These are phyloP conservation scores for Paramecium sexaurelia DNA, from an alignment of 73 alveolate genomes.

Conservation along the genomic window DNA sequence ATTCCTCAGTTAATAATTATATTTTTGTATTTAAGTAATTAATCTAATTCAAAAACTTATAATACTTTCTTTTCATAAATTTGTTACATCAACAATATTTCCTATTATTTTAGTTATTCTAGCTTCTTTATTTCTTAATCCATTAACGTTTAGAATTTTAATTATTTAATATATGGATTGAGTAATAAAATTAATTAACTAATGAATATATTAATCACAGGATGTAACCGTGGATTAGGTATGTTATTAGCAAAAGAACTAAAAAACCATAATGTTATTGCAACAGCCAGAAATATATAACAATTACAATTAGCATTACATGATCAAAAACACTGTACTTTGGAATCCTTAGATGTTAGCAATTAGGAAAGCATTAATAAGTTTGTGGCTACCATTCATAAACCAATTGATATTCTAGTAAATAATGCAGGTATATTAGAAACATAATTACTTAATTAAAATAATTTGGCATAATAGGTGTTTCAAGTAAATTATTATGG, in stretches of 20 bases:
- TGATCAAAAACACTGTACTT: neutral
- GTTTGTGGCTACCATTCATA: neutral
- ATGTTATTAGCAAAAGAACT: neutral
- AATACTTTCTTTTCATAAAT: constrained; percentile 16
- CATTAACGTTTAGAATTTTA: constrained; percentile 2
- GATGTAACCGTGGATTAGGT: neutral
- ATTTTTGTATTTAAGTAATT: constrained; percentile 8
- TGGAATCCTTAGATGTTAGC: neutral
- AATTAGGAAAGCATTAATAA: neutral
- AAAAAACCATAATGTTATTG: neutral
- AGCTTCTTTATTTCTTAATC: constrained; percentile 22
- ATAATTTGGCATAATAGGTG: neutral
- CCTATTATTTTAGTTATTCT: neutral
- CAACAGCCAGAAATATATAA: neutral
- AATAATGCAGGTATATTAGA: neutral
- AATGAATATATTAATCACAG: neutral
- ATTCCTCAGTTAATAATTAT: neutral
- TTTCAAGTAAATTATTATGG: neutral
- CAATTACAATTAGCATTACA: neutral
- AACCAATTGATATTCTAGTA: neutral
- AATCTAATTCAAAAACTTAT: neutral
- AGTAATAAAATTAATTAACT: neutral
- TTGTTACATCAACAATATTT: neutral
- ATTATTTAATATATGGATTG: neutral
- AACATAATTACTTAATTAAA: neutral